Evolutionary conservation across 306 rosid species (phyloP), one percentile per base, ranked within the genome.

Genomic region (Senna siamea): DNA sequence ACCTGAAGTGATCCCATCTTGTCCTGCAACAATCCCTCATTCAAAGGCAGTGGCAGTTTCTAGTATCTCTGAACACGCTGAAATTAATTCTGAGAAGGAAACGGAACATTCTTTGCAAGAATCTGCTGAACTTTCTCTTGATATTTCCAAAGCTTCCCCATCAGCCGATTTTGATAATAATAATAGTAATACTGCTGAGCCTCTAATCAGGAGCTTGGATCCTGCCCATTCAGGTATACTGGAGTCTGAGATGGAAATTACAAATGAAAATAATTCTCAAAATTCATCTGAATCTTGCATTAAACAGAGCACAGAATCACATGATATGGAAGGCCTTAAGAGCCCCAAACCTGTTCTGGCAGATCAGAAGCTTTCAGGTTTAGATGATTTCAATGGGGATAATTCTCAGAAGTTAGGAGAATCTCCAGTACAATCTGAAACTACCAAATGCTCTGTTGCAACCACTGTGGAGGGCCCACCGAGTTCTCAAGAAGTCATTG

Each of bases 21-120:
- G 47, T 64, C 76, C 76, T 51, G 70, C 62, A 50, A 28, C 62
- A 41, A 47, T n/a, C 52, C 66, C 65, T 38, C 51, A 41, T 47
- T 71, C 61, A 55, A 74, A 44, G 47, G 65, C 69, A 60, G 10
- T 52, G 40, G 40, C 10, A 72, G 64, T 75, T 66, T 71, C 76
- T 79, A 38, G 32, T 76, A 60, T 52, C 57, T 66, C 70, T 35
- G 77, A 72, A 72, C 17, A 2, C 56, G 51, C 65, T 66, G 87
- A 71, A 66, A 72, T 53, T 34, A 44, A 66, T 47, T 76, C 71
- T 48, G 56, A 44, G 72, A 79, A 58, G 58, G 67, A 72, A 46
- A 43, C 48, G 5, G 70, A 67, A 13, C 54, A 67, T 38, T 46
- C 81, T 66, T 44, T 22, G 51, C 73, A 60, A 46, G 79, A 35